A percentile compares a stretch with the other conserved stretches of the same genome.
Evolutionary conservation across 257 asterid genomes (phyloP).

Genomic region (Penstemon newberryi): DNA sequence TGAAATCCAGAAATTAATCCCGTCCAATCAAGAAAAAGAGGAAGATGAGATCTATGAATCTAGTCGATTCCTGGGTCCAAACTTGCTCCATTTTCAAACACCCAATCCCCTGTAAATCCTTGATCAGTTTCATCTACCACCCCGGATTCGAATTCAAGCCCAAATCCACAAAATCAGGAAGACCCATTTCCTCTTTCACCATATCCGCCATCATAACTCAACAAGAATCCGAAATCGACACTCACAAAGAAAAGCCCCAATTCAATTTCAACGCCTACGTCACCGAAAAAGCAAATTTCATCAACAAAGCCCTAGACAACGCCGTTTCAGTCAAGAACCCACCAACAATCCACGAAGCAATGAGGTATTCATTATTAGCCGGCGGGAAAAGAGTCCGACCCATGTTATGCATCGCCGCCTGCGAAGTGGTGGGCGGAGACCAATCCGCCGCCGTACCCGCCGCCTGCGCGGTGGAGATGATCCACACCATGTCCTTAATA

Average conservation of each 20-base stretch:
- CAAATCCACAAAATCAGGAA: slow-evolving; percentile 7
- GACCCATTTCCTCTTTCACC: slow-evolving; percentile 7
- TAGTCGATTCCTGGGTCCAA: slow-evolving; percentile 38
- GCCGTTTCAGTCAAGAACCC: slow-evolving; percentile 41
- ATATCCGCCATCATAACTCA: slow-evolving; percentile 27
- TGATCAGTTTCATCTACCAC: slow-evolving; percentile 9
- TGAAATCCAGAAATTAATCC: not conserved
- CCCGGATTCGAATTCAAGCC: not conserved
- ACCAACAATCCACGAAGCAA: slow-evolving; percentile 40
- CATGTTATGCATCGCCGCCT: slow-evolving; percentile 45
- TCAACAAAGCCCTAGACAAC: slow-evolving; percentile 41
- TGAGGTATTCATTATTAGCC: slow-evolving; percentile 42
- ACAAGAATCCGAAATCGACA: slow-evolving; percentile 8
- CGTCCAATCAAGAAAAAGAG: not conserved
- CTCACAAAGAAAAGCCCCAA: not conserved
- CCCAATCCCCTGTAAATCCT: slow-evolving; percentile 22
- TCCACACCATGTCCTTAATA: slow-evolving; percentile 47
- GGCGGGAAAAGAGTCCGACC: slow-evolving; percentile 48
- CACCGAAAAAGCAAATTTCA: slow-evolving; percentile 28
- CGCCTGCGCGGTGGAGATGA: slow-evolving; percentile 55
- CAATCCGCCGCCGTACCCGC: slow-evolving; percentile 37
- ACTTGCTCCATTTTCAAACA: slow-evolving; percentile 30
- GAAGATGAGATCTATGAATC: slow-evolving; percentile 41
- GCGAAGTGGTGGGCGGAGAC: slow-evolving; percentile 43
- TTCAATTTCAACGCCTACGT: slow-evolving; percentile 41